Percentiles rank a stretch among this genome's conserved stretches.
These are phyloP conservation scores for Mitragyna speciosa DNA, from an alignment of 257 asterid genomes.

Conservation along the genomic window DNA sequence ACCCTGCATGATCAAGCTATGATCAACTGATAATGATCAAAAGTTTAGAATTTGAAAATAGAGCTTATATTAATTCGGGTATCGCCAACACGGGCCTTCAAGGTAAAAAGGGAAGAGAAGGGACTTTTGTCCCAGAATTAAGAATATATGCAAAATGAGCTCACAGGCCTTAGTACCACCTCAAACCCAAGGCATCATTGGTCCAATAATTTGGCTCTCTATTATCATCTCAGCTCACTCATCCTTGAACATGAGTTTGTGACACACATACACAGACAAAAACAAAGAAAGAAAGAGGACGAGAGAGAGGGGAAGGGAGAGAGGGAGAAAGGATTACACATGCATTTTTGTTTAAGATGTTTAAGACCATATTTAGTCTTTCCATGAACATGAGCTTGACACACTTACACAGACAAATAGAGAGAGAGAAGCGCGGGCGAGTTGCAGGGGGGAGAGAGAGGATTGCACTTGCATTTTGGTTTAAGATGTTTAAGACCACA, in stretches of 20 bases:
- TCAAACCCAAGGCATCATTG: neutral
- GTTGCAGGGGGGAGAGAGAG: too few species aligned
- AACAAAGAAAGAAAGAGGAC: neutral
- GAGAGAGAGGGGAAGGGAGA: neutral
- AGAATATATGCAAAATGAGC: neutral
- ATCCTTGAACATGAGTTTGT: neutral
- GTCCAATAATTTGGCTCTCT: neutral
- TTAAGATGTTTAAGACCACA: neutral
- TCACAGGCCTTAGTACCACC: neutral
- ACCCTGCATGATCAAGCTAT: constrained; percentile 59
- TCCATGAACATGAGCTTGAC: neutral
- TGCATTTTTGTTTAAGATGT: constrained; percentile 1
- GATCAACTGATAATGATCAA: constrained; percentile 10
- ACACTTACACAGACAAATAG: too few species aligned
- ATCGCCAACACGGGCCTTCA: neutral
- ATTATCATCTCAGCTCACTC: neutral
- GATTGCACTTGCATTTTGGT: neutral
- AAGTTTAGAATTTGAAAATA: neutral
- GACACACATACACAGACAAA: neutral
- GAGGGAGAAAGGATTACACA: neutral
- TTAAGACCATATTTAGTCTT: neutral
- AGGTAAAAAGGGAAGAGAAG: neutral
- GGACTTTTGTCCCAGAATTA: neutral
- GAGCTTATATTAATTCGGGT: neutral
- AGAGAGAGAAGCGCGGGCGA: too few species aligned